Evolutionary conservation across 2,329 filamentous ascomycete species (phyloP).

Genomic region (Penicillium rolfsii): DNA sequence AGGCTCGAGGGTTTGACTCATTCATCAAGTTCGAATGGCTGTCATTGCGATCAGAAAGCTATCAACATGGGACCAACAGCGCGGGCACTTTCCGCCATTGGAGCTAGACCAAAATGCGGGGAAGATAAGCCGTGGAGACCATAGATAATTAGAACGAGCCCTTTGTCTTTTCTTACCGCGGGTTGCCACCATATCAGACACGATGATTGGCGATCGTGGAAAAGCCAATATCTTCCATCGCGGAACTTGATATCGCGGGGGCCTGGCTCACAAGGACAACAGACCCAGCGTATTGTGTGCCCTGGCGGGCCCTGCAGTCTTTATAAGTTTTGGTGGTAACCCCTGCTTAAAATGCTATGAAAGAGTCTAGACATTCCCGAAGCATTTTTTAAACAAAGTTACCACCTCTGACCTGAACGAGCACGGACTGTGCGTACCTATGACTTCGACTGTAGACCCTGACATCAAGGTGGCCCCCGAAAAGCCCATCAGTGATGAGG

Average conservation of each 20-base stretch:
- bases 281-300: neutral
- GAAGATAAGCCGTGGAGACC: neutral
- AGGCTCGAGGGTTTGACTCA: no score
- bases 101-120: neutral
- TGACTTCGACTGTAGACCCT: constrained; percentile 7
- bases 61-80: neutral
- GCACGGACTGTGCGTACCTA: neutral
- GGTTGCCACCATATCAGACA: neutral
- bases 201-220: neutral
- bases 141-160: neutral
- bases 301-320: neutral
- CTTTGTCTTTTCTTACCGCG: neutral
- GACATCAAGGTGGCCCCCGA: constrained; percentile 19
- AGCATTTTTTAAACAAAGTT: neutral
- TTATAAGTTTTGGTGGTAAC: neutral
- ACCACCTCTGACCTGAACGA: neutral
- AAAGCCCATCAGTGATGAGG: constrained; percentile 26
- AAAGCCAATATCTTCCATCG: neutral
- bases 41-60: neutral
- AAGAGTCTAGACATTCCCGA: neutral
- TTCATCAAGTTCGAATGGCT: neutral
- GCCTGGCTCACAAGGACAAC: neutral
- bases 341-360: neutral
- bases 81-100: neutral
- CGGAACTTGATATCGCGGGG: neutral